phyloP scores from a whole-genome alignment of 2,329 filamentous ascomycete genomes.

The Endoconidiophora laricicola region DNA sequence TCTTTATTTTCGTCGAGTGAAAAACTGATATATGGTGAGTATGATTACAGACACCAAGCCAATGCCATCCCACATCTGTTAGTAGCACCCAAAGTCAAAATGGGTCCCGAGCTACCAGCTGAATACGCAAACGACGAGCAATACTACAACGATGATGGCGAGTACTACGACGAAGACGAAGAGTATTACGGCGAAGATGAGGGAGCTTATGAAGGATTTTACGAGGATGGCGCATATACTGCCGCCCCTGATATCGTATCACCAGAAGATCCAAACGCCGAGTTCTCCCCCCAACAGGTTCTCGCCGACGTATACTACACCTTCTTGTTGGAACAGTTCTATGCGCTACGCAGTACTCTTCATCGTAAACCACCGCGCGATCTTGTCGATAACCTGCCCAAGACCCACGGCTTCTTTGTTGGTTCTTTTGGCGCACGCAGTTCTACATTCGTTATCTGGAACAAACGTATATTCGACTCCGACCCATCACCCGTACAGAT shows the following conservation, averaged over 20 bases:
- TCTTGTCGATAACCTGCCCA: constrained; percentile 35
- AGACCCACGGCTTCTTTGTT: constrained; percentile 38
- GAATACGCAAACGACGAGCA: constrained; percentile 17
- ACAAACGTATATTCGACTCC: constrained; percentile 30
- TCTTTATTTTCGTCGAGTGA: neutral
- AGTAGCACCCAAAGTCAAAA: constrained; percentile 35
- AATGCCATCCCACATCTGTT: constrained; percentile 54
- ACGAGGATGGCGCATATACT: constrained; percentile 64
- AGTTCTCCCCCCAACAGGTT: constrained; percentile 21
- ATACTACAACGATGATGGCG: constrained; percentile 13
- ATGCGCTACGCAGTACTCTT: constrained; percentile 44
- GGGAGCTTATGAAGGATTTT: constrained; percentile 42
- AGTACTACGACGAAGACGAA: constrained; percentile 18
- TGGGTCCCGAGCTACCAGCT: constrained; percentile 33
- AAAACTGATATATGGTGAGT: constrained; percentile 33
- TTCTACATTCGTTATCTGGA: constrained; percentile 35
- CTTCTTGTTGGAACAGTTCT: constrained; percentile 48
- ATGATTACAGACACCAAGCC: constrained; percentile 50
- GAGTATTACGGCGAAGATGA: constrained; percentile 29
- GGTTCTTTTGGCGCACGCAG: constrained; percentile 35
- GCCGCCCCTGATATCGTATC: constrained; percentile 32
- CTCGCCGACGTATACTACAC: constrained; percentile 52
- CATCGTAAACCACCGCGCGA: constrained; percentile 35
- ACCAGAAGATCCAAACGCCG: constrained; percentile 17
- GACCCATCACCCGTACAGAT: constrained; percentile 44